These are phyloP conservation scores for Trichoderma brevicompactum DNA, from an alignment of 2,329 filamentous ascomycete genomes.

Conservation along the genomic window DNA sequence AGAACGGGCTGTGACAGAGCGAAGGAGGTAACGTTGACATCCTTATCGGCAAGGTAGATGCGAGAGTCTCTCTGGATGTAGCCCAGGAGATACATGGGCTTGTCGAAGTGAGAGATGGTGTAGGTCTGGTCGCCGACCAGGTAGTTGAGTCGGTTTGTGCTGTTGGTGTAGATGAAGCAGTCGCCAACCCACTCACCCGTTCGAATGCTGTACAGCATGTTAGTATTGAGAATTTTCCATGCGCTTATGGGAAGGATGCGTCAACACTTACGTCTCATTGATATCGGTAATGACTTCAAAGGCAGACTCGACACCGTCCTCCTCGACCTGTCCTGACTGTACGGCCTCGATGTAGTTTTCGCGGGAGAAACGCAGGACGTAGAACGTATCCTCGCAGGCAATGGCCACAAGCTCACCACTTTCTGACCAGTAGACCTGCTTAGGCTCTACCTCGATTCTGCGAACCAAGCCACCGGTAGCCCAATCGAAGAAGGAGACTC, in stretches of 20 bases:
- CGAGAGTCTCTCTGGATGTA: constrained; percentile 95
- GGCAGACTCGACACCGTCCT: constrained; percentile 91
- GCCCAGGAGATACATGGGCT: constrained; percentile 90
- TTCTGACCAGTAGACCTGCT: constrained; percentile 92
- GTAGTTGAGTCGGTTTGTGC: constrained; percentile 95
- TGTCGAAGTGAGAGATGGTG: constrained; percentile 95
- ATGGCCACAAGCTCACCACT: constrained; percentile 91
- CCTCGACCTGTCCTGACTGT: constrained; percentile 80
- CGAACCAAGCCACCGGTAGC: constrained; percentile 84
- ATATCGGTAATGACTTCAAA: constrained; percentile 97
- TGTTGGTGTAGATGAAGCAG: constrained; percentile 98
- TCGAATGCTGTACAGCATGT: constrained; percentile 63
- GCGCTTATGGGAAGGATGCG: too few relatives aligned
- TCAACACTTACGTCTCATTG: constrained; percentile 70
- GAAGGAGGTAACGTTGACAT: constrained; percentile 89
- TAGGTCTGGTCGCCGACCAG: constrained; percentile 97
- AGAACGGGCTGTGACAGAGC: constrained; percentile 88
- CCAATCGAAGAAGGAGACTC: constrained; percentile 97
- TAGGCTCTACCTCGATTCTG: constrained; percentile 81
- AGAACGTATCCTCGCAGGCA: constrained; percentile 93
- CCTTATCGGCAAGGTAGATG: constrained; percentile 94
- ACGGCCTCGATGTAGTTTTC: constrained; percentile 85
- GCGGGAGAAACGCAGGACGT: constrained; percentile 87
- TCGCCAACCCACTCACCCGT: constrained; percentile 98
- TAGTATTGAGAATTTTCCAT: not conserved